phyloP scores from a whole-genome alignment of 164 flowering plant species.

The Dillenia suffruticosa region DNA sequence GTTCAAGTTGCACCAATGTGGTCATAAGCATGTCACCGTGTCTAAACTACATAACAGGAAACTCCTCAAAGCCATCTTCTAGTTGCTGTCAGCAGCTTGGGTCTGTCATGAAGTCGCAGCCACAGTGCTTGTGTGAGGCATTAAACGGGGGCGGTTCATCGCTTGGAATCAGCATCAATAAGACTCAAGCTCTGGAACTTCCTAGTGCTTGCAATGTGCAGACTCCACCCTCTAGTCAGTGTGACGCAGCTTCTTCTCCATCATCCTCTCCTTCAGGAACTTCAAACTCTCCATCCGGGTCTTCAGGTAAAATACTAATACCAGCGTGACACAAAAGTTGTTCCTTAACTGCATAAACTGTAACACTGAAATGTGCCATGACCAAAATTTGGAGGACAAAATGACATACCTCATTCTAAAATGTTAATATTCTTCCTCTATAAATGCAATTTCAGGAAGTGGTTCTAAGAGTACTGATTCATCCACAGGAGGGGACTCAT shows the following conservation, averaged over 20 bases:
- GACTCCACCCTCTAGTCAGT: slow-evolving; percentile 44
- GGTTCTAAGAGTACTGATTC: slow-evolving; percentile 10
- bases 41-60: slow-evolving; percentile 42
- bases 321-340: too few relatives aligned
- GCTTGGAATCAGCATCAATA: slow-evolving; percentile 40
- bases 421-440: background rate
- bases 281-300: slow-evolving; percentile 3
- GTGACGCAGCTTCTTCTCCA: slow-evolving; percentile 28
- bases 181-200: slow-evolving; percentile 41
- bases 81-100: slow-evolving; percentile 46
- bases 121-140: slow-evolving; percentile 42
- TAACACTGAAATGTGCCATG: too few relatives aligned
- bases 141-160: slow-evolving; percentile 26
- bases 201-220: slow-evolving; percentile 47
- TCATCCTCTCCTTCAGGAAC: slow-evolving; percentile 9
- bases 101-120: slow-evolving; percentile 28
- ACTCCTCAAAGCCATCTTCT: slow-evolving; percentile 39
- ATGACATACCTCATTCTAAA: background rate
- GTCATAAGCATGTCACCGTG: slow-evolving; percentile 36
- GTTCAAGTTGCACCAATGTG: slow-evolving; percentile 22
- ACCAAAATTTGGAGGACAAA: too few relatives aligned
- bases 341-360: too few relatives aligned
- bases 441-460: slow-evolving; percentile 3
- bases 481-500: slow-evolving; percentile 10
- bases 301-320: slow-evolving; percentile 1